Evolutionary conservation across 2,329 filamentous ascomycete genomes (phyloP).

Genomic region (Trichoderma harzianum): DNA sequence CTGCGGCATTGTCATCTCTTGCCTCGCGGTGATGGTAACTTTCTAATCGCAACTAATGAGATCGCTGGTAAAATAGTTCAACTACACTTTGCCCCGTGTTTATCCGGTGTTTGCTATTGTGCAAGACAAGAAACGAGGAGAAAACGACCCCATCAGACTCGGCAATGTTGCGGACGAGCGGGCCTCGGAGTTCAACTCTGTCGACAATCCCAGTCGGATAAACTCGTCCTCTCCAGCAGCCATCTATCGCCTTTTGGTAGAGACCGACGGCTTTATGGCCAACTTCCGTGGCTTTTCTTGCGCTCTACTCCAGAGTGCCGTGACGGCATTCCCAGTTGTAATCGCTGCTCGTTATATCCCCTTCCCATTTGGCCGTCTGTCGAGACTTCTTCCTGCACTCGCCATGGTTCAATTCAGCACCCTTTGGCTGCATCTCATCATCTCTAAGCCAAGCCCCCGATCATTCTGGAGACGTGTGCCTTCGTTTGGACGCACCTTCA

Average conservation of each 20-base stretch:
- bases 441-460: conserved; percentile 62
- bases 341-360: conserved; percentile 35
- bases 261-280: conserved; percentile 60
- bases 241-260: conserved; percentile 53
- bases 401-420: conserved; percentile 67
- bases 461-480: conserved; percentile 69
- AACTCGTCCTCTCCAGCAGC: conserved; percentile 48
- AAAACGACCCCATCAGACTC: conserved; percentile 44
- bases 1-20: neutral
- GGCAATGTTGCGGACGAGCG: conserved; percentile 30
- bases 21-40: neutral
- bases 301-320: conserved; percentile 38
- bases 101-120: conserved; percentile 55
- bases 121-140: conserved; percentile 54
- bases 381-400: conserved; percentile 49
- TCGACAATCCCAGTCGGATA: conserved; percentile 36
- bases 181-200: conserved; percentile 30
- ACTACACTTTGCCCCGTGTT: conserved; percentile 50
- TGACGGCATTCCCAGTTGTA: conserved; percentile 34
- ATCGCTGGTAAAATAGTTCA: conserved; percentile 34
- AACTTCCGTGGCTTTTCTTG: conserved; percentile 66
- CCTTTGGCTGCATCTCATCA: conserved; percentile 82
- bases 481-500: conserved; percentile 59
- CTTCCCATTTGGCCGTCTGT: neutral
- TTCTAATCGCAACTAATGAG: neutral